These are phyloP conservation scores for Botrytis galanthina DNA, from an alignment of 2,329 filamentous ascomycete genomes.

Conservation along the genomic window DNA sequence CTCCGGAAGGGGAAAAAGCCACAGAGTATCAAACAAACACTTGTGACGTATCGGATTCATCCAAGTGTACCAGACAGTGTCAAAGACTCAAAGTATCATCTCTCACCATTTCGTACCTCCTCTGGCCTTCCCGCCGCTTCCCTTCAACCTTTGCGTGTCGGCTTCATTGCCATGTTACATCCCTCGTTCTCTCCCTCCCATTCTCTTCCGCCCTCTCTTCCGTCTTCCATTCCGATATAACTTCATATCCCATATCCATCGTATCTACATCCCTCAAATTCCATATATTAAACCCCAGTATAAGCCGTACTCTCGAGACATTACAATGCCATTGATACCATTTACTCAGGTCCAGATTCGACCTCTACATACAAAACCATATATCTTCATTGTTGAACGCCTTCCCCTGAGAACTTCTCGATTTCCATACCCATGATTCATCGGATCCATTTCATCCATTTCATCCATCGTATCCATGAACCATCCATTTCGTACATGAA, in stretches of 20 bases:
- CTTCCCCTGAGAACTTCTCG: neutral
- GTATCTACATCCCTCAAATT: neutral
- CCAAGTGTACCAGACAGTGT: neutral
- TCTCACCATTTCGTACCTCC: neutral
- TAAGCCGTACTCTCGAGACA: slow-evolving; percentile 3
- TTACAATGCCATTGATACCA: neutral
- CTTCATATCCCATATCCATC: neutral
- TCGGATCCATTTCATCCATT: neutral
- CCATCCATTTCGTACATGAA: neutral
- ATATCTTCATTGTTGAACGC: neutral
- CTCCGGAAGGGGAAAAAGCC: neutral
- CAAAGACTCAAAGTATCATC: neutral
- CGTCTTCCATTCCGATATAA: neutral
- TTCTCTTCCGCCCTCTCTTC: neutral
- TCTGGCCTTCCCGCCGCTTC: neutral
- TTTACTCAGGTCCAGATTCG: neutral
- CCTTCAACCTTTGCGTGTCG: neutral
- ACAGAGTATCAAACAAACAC: neutral
- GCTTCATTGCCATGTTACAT: neutral
- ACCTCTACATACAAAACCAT: neutral
- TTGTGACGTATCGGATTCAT: neutral
- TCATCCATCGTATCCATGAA: neutral
- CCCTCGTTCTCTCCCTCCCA: too few species aligned
- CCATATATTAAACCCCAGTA: neutral
- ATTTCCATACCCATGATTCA: neutral